Base-by-base conservation (phyloP, 176 grass and related monocot genomes). In the Guadua angustifolia region DNA sequence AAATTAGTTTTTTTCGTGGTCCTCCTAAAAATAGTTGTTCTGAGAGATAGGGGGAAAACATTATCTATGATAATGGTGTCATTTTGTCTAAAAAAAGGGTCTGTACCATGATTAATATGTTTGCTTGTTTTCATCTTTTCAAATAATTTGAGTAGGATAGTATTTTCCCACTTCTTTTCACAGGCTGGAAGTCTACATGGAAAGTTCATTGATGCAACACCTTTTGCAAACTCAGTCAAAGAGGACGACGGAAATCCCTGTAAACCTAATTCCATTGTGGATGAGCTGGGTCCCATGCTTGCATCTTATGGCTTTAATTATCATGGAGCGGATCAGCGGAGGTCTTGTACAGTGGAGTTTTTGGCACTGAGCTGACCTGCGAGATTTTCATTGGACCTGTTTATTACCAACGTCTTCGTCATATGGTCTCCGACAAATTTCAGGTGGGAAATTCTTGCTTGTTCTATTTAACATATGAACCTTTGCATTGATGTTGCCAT, bases 381-480 rank as follows among this genome's bases (percentile, higher is more conserved):
- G 95, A 90, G 85, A 98, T 98, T 74, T 98, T 98, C 73, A 87
- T 98, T 69, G 95, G 95, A 58, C 95, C 95, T 51, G 95, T 98
- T 85, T 98, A 98, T 85, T 98, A 98, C 65, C 95, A 98, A 67
- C 93, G 95, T 69, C 95, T 98, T 81, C 87, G 95, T 59, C 95
- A 98, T 87, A 98, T 98, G 95, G 95, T 98, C 71, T 98, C 95
- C 3, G 95, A 98, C 32, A 98, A 98, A 89, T 98, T 93, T 85
- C 95, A 98, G 95, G 95, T 98, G 68, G 56, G 66, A 51, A 29
- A 56, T 77, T 38, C 12, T 19, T 76, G 10, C 26, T 71, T 40
- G 24, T 59, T 43, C 42, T 57, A 55, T 29, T 40, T 64, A 64
- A 45, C 56, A 18, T 42, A 66, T 66, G 36, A 73, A 55, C 7